Evolutionary conservation across 257 asterid species (phyloP).

Genomic region (Solanum stenotomum): DNA sequence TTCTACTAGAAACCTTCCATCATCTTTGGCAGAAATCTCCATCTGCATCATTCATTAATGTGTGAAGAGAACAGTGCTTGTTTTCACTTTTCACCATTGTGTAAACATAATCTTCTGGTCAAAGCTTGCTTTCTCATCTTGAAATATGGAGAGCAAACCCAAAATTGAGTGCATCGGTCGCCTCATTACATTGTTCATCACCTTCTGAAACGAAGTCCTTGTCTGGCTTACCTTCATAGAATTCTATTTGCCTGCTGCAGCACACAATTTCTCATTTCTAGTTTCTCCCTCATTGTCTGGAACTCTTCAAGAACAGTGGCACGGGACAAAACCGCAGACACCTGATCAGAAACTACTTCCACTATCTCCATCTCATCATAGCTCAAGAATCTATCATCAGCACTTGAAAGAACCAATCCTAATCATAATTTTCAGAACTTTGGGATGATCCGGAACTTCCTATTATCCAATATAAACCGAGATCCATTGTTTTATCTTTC

Average conservation of each 20-base stretch:
- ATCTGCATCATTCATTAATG: slow-evolving; percentile 25
- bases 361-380: slow-evolving; percentile 32
- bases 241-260: slow-evolving; percentile 19
- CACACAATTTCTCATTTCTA: slow-evolving; percentile 18
- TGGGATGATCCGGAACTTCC: not conserved
- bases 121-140: slow-evolving; percentile 10
- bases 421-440: not conserved
- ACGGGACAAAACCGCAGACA: slow-evolving; percentile 27
- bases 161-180: slow-evolving; percentile 26
- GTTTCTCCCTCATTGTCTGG: slow-evolving; percentile 19
- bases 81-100: slow-evolving; percentile 19
- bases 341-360: slow-evolving; percentile 41
- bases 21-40: slow-evolving; percentile 32
- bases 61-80: slow-evolving; percentile 21
- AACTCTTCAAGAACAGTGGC: slow-evolving; percentile 37
- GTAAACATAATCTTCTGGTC: slow-evolving; percentile 23
- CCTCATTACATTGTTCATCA: slow-evolving; percentile 39
- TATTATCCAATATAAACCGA: not conserved
- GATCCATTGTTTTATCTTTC: not conserved
- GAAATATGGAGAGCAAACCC: slow-evolving; percentile 21
- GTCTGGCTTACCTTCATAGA: slow-evolving; percentile 25
- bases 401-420: slow-evolving; percentile 21
- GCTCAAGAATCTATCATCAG: slow-evolving; percentile 16
- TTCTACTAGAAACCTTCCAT: slow-evolving; percentile 26
- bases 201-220: slow-evolving; percentile 27